phyloP scores from a whole-genome alignment of 768 basidiomycete genomes.

The Lentinus brumalis region DNA sequence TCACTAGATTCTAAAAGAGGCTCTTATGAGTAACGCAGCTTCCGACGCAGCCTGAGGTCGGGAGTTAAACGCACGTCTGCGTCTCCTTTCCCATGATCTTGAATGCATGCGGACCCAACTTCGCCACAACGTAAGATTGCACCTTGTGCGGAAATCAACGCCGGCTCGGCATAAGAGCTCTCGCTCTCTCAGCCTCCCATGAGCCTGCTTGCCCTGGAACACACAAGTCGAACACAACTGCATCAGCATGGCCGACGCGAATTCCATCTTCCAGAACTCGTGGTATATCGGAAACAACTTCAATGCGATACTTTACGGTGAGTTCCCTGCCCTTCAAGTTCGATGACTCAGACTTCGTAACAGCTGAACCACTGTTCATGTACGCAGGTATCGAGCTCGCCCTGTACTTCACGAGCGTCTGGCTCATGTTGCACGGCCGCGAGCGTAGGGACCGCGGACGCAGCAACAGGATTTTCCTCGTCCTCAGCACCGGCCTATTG shows the following conservation, averaged over 20 bases:
- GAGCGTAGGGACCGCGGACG: slow-evolving; percentile 2
- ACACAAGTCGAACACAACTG: neutral
- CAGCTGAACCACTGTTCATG: neutral
- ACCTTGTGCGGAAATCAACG: too few species aligned
- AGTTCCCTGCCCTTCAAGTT: neutral
- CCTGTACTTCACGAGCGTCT: slow-evolving; percentile 23
- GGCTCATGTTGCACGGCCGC: slow-evolving; percentile 17
- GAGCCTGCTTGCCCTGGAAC: too few species aligned
- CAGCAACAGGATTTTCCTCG: slow-evolving; percentile 20
- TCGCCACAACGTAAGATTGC: too few species aligned
- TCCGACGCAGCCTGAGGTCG: too few species aligned
- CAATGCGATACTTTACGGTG: slow-evolving; percentile 15
- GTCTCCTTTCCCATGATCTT: too few species aligned
- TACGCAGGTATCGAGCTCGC: slow-evolving; percentile 26
- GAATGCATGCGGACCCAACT: too few species aligned
- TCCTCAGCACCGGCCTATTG: slow-evolving; percentile 29
- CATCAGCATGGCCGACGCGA: slow-evolving; percentile 4
- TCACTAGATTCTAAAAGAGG: too few species aligned
- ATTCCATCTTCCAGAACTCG: slow-evolving; percentile 19
- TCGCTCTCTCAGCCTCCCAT: too few species aligned
- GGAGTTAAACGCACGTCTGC: too few species aligned
- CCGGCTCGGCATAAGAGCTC: too few species aligned
- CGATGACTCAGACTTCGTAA: neutral
- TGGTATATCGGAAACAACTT: slow-evolving; percentile 22
- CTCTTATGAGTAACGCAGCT: too few species aligned